Percentiles rank a stretch among this genome's conserved stretches.
phyloP scores from a whole-genome alignment of 805 yeast species.

The Cephaloascus fragrans region DNA sequence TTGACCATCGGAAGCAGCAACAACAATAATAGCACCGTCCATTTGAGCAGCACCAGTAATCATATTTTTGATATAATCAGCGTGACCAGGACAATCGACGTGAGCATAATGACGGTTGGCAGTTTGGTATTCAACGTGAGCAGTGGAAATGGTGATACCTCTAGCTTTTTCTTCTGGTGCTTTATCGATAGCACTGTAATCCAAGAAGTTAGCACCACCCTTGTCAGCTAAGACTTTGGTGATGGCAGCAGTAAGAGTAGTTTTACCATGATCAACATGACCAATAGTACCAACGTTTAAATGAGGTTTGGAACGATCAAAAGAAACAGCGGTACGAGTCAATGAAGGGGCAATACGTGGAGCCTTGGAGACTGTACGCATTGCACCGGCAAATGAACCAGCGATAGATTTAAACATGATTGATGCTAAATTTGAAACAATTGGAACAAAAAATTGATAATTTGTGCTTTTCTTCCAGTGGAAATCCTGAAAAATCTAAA shows the following conservation, averaged over 20 bases:
- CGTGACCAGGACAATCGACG: slow-evolving; percentile 98
- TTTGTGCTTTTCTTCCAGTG: too few relatives aligned
- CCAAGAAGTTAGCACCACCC: slow-evolving; percentile 92
- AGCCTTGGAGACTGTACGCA: slow-evolving; percentile 1
- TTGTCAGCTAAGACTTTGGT: slow-evolving; percentile 82
- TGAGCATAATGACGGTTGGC: slow-evolving; percentile 93
- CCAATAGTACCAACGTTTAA: slow-evolving; percentile 97
- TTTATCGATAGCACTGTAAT: slow-evolving; percentile 87
- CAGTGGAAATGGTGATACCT: slow-evolving; percentile 97
- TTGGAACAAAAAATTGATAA: too few relatives aligned
- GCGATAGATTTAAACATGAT: too few relatives aligned
- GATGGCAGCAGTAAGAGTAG: slow-evolving; percentile 97
- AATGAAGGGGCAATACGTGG: slow-evolving; percentile 13
- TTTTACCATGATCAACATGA: slow-evolving; percentile 98
- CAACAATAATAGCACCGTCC: slow-evolving; percentile 99
- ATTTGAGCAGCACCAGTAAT: slow-evolving; percentile 99
- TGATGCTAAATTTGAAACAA: too few relatives aligned
- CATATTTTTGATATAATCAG: slow-evolving; percentile 98
- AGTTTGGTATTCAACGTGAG: slow-evolving; percentile 96
- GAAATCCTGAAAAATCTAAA: too few relatives aligned
- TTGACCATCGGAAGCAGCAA: slow-evolving; percentile 98
- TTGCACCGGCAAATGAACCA: too few relatives aligned
- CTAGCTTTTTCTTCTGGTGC: slow-evolving; percentile 99
- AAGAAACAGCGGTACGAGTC: slow-evolving; percentile 53
- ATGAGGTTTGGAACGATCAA: slow-evolving; percentile 94